phyloP scores from a whole-genome alignment of 225 moss, liverwort and hornwort genomes.

The Bryum argenteum region DNA sequence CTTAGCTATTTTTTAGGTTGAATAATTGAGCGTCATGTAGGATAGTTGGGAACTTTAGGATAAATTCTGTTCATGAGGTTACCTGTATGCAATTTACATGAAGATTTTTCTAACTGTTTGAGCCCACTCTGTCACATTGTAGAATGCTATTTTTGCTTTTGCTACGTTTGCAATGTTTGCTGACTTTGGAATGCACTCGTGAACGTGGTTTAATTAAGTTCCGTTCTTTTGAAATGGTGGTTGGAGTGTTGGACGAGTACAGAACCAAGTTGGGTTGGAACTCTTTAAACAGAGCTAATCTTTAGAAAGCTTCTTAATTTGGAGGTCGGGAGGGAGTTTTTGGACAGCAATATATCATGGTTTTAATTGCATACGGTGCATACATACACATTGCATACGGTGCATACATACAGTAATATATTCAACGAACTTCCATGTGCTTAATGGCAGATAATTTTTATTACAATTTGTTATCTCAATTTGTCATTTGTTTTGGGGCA shows the following conservation, averaged over 20 bases:
- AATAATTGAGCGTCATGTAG: constrained; percentile 26
- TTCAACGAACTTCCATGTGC: no score
- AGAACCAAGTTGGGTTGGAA: no score
- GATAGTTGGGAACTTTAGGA: constrained; percentile 25
- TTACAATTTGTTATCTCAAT: no score
- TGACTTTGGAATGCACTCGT: constrained; percentile 21
- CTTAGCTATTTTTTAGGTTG: constrained; percentile 21
- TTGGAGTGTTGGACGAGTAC: not conserved
- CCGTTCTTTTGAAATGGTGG: not conserved
- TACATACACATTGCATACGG: no score
- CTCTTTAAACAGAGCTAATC: no score
- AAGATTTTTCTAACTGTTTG: constrained; percentile 14
- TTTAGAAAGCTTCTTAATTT: no score
- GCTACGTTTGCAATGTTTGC: not conserved
- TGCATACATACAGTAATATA: no score
- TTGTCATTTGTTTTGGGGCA: no score
- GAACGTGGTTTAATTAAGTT: not conserved
- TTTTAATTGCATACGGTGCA: no score
- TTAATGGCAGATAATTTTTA: no score
- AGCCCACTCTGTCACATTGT: constrained; percentile 18
- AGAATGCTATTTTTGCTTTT: constrained; percentile 15
- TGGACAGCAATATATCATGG: no score
- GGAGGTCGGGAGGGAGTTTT: no score
- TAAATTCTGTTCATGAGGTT: constrained; percentile 21
- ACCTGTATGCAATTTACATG: constrained; percentile 21